Conservation (phyloP, 2,329 filamentous ascomycete genomes). For the Trichoderma asperellum region DNA sequence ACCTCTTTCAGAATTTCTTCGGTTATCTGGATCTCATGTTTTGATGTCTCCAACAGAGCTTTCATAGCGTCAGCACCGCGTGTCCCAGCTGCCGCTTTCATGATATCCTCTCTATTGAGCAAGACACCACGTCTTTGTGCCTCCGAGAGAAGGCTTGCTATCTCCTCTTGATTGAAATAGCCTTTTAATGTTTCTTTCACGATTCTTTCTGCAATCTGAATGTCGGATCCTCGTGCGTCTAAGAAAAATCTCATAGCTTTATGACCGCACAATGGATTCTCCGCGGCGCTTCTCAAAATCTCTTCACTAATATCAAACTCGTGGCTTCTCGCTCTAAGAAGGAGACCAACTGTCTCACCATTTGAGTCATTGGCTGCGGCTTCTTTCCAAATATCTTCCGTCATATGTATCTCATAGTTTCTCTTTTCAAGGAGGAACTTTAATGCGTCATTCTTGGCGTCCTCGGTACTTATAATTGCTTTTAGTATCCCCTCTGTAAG, state of each 20-base stretch:
- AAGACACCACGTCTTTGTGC: neutral
- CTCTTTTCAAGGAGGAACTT: neutral
- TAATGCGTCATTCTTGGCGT: neutral
- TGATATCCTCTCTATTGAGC: neutral
- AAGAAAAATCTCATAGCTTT: neutral
- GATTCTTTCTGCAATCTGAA: neutral
- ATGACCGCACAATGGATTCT: neutral
- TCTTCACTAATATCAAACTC: neutral
- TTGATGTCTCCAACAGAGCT: neutral
- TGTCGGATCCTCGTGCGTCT: neutral
- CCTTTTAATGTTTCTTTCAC: neutral
- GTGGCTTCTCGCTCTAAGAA: neutral
- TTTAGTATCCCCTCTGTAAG: neutral
- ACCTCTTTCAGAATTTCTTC: neutral
- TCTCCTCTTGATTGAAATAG: accelerated
- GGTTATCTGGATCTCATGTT: neutral
- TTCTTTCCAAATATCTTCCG: neutral
- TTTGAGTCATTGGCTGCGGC: neutral
- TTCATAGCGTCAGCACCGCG: neutral
- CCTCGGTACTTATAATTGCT: neutral
- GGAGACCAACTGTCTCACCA: neutral
- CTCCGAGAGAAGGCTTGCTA: neutral
- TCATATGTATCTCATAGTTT: neutral
- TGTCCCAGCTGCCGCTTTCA: neutral
- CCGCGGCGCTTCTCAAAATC: neutral